Evolutionary conservation across 2,329 filamentous ascomycete species (phyloP), one percentile per base, ranked within the genome.

Genomic region (Alternaria alternata): DNA sequence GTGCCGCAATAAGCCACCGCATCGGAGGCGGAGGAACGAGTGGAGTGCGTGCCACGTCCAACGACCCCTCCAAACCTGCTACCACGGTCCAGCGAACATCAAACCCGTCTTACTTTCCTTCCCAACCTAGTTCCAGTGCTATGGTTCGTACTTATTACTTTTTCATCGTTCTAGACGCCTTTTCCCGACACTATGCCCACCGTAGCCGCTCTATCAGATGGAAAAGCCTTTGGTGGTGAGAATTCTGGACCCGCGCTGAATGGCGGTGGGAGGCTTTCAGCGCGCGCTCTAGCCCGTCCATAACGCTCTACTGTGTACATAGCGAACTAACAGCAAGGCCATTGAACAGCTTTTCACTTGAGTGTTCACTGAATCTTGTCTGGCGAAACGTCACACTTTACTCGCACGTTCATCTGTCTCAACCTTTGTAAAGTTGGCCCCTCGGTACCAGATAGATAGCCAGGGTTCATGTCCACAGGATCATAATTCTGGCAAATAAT

Each of bases 1-100:
- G 67, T 63, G 63, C 70, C 63, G 59, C 61, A 61, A 62, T 67
- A 66, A 67, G 62, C 68, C 62, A 64, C 60, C 62, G 70, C 67
- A 65, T 70, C 65, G 61, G 61, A 62, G 61, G 47, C 57, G 47
- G 58, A 56, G 65, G 64, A 67, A 63, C 62, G 61, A 70, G 67
- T 65, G 62, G 68, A 65, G 66, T 49, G 46, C 30, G 46, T 62
- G 69, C 65, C 65, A 67, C 59, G 56, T 65, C 61, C 46, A 68
- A 66, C 57, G 60, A 62, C 62, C 61, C 64, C 64, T 68, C 66
- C 61, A 63, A 57, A 39, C 56, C 49, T 57, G 56, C 48, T 60
- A 63, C 59, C 60, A 63, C 38, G 42, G 59, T 54, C 57, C 59
- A 57, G 52, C 60, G 57, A 65, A 65, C 65, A 64, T 55, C 59